Evolutionary conservation across 192 early-diverging fungal species (phyloP).

Genomic region (Lobosporangium transversale): DNA sequence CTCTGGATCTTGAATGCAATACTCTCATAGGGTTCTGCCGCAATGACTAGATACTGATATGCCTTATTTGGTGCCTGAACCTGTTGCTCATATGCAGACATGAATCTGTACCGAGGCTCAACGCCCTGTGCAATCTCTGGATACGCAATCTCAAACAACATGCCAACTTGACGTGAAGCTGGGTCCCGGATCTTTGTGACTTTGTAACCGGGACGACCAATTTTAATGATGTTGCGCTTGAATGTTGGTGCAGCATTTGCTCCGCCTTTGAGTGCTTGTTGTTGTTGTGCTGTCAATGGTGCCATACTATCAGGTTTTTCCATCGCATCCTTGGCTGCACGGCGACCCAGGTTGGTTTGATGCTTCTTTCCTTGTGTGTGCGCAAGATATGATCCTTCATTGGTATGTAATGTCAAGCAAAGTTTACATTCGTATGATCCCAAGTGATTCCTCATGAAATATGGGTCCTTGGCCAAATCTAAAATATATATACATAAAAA

Average conservation of each 20-base stretch:
- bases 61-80: constrained; percentile 87
- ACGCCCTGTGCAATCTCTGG: constrained; percentile 89
- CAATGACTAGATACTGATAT: constrained; percentile 94
- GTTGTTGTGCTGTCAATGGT: constrained; percentile 48
- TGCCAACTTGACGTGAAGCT: constrained; percentile 83
- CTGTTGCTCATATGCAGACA: constrained; percentile 96
- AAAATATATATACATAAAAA: not conserved
- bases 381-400: constrained; percentile 95
- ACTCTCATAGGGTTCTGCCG: constrained; percentile 96
- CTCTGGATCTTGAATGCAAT: constrained; percentile 95
- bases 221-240: constrained; percentile 88
- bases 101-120: constrained; percentile 92
- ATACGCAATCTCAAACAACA: constrained; percentile 95
- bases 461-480: constrained; percentile 91
- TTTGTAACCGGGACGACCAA: constrained; percentile 95
- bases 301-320: constrained; percentile 63
- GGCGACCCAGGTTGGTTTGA: constrained; percentile 90
- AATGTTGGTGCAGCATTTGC: constrained; percentile 52
- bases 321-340: constrained; percentile 87
- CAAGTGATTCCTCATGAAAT: constrained; percentile 95
- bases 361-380: constrained; percentile 99
- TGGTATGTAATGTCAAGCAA: constrained; percentile 85
- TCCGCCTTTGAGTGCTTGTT: constrained; percentile 57
- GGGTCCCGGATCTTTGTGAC: constrained; percentile 94
- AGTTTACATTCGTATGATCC: constrained; percentile 87